A percentile compares a stretch with the other conserved stretches of the same genome.
Conservation (phyloP, 129 eudicot species). For the Cynara cardunculus region DNA sequence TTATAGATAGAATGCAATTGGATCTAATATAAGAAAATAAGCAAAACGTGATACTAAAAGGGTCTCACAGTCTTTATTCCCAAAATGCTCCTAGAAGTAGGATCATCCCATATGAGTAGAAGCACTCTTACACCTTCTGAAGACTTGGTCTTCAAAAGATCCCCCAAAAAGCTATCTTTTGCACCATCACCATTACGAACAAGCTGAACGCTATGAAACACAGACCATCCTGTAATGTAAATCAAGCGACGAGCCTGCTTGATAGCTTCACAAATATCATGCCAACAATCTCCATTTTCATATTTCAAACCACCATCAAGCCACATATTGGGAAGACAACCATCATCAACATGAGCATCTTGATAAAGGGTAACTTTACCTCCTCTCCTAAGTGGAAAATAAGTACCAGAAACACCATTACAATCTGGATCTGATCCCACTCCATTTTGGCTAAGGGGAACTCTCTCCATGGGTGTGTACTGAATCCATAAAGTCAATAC, state of each 20-base stretch:
- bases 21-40: not conserved
- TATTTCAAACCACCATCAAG: conserved; percentile 35
- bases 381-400: conserved; percentile 42
- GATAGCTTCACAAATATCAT: conserved; percentile 39
- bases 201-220: conserved; percentile 32
- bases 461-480: conserved; percentile 27
- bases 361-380: conserved; percentile 49
- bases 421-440: conserved; percentile 7
- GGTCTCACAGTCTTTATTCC: conserved; percentile 36
- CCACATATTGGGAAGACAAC: conserved; percentile 23
- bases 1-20: not conserved
- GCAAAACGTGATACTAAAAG: not conserved
- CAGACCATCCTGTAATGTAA: conserved; percentile 48
- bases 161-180: conserved; percentile 30
- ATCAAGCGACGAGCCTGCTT: conserved; percentile 34
- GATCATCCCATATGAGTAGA: conserved; percentile 47
- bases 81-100: conserved; percentile 35
- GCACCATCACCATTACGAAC: conserved; percentile 35
- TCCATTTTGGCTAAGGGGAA: conserved; percentile 2
- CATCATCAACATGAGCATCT: conserved; percentile 46
- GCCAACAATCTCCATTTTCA: conserved; percentile 41
- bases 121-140: conserved; percentile 47
- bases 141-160: conserved; percentile 37
- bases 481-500: conserved; percentile 34
- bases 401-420: conserved; percentile 35